phyloP scores from a whole-genome alignment of 2,329 filamentous ascomycete genomes.

The Diatrype stigma region DNA sequence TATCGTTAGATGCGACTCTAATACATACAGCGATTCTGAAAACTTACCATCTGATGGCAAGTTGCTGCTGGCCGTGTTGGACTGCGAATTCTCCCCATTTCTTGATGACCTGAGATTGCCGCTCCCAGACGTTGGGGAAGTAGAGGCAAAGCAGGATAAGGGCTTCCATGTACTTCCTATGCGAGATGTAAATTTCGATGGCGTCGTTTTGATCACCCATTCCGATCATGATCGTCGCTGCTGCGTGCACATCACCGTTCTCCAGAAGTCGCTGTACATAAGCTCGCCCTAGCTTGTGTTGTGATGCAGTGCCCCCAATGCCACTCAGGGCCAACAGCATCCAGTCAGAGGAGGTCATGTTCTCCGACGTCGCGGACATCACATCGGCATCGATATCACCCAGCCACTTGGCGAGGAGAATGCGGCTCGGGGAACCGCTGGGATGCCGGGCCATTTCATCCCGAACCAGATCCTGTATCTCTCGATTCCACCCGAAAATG shows the following conservation, averaged over 20 bases:
- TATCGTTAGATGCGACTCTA: slow-evolving; percentile 10
- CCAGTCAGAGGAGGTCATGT: slow-evolving; percentile 94
- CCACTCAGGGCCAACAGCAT: slow-evolving; percentile 90
- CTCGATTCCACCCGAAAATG: slow-evolving; percentile 92
- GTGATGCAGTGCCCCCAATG: slow-evolving; percentile 72
- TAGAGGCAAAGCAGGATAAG: slow-evolving; percentile 80
- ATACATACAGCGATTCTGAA: background rate
- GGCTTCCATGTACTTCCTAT: slow-evolving; percentile 88
- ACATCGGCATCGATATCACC: slow-evolving; percentile 79
- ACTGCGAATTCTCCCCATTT: slow-evolving; percentile 96
- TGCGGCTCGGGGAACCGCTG: slow-evolving; percentile 68
- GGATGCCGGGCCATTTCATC: slow-evolving; percentile 79
- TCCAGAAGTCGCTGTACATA: slow-evolving; percentile 89
- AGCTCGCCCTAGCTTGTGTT: slow-evolving; percentile 84
- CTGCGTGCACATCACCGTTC: slow-evolving; percentile 84
- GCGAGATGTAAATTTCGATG: slow-evolving; percentile 92
- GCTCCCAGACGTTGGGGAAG: slow-evolving; percentile 83
- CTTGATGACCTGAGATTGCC: slow-evolving; percentile 79
- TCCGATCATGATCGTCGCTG: slow-evolving; percentile 87
- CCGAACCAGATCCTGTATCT: slow-evolving; percentile 73
- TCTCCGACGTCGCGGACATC: slow-evolving; percentile 73
- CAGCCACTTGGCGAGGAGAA: slow-evolving; percentile 89
- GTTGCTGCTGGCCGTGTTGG: slow-evolving; percentile 77
- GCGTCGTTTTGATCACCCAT: slow-evolving; percentile 92
- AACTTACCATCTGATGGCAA: slow-evolving; percentile 75